These are phyloP conservation scores for Kandelia obovata DNA, from an alignment of 345 rosid genomes.

Conservation along the genomic window DNA sequence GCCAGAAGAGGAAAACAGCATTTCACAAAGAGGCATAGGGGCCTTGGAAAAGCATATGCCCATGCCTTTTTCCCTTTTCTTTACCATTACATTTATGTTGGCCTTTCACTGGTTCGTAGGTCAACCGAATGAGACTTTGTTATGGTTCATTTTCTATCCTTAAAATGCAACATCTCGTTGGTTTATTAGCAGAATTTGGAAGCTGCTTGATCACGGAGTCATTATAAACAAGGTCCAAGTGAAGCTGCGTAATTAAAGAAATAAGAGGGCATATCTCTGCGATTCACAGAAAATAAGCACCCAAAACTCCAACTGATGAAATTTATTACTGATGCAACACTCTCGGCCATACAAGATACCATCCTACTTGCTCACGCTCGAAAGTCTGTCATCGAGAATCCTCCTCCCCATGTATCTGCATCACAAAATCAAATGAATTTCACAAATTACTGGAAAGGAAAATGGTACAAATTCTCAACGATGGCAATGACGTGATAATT, in stretches of 20 bases:
- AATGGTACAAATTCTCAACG: background rate
- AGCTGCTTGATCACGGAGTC: no score
- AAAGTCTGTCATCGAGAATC: conserved; percentile 27
- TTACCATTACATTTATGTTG: background rate
- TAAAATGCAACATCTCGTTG: no score
- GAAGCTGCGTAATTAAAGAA: no score
- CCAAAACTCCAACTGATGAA: conserved; percentile 3
- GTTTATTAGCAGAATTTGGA: no score
- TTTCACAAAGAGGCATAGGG: background rate
- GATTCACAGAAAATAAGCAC: no score
- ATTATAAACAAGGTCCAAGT: no score
- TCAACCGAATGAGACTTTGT: background rate
- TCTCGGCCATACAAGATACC: background rate
- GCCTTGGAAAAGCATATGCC: background rate
- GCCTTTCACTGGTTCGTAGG: background rate
- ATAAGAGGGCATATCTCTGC: no score
- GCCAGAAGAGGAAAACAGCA: background rate
- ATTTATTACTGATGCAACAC: background rate
- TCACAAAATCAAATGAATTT: background rate
- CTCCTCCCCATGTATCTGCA: conserved; percentile 43
- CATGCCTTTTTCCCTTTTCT: conserved; percentile 1
- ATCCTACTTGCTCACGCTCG: background rate
- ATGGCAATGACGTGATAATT: background rate
- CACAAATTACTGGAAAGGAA: background rate
- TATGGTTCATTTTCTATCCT: no score